A percentile compares a stretch with the other conserved stretches of the same genome.
Evolutionary conservation across 306 rosid genomes (phyloP).

Genomic region (Medicago arabica): DNA sequence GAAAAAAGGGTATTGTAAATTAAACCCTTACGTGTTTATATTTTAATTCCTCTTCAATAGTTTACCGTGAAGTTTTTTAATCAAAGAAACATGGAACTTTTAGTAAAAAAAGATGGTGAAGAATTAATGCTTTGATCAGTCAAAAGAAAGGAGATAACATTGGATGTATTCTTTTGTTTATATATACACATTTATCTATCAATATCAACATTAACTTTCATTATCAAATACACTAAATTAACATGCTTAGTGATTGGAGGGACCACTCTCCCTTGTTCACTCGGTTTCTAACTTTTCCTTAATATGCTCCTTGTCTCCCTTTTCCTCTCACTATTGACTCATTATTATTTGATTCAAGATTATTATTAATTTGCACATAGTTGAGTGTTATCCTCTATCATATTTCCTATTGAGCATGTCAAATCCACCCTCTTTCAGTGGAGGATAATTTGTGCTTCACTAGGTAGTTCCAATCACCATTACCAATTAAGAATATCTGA

Average conservation of each 20-base stretch:
- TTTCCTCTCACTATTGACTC: constrained; percentile 55
- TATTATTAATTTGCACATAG: constrained; percentile 3
- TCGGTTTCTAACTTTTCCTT: constrained; percentile 58
- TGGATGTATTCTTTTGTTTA: constrained; percentile 38
- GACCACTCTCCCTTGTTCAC: constrained; percentile 51
- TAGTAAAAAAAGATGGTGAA: constrained; percentile 48
- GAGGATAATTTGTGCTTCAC: constrained; percentile 44
- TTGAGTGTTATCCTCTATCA: constrained; percentile 8
- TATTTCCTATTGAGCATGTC: constrained; percentile 34
- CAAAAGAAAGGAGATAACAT: constrained; percentile 46
- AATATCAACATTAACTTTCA: constrained; percentile 50
- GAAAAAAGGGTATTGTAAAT: too few species aligned
- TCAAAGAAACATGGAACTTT: background rate
- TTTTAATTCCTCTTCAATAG: too few species aligned
- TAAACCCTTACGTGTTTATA: too few species aligned
- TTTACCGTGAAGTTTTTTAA: too few species aligned
- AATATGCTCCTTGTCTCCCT: constrained; percentile 72
- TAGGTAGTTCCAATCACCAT: constrained; percentile 32
- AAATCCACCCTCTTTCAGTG: constrained; percentile 35
- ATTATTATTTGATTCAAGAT: constrained; percentile 43
- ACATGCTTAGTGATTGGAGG: constrained; percentile 71
- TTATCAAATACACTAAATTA: constrained; percentile 48
- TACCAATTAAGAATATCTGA: constrained; percentile 34
- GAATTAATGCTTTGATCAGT: constrained; percentile 46
- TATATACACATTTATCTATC: constrained; percentile 36